Evolutionary conservation across 1,284 basidiomycete genomes (phyloP), one percentile per base, ranked within the genome.

Genomic region (Boletus mariae): DNA sequence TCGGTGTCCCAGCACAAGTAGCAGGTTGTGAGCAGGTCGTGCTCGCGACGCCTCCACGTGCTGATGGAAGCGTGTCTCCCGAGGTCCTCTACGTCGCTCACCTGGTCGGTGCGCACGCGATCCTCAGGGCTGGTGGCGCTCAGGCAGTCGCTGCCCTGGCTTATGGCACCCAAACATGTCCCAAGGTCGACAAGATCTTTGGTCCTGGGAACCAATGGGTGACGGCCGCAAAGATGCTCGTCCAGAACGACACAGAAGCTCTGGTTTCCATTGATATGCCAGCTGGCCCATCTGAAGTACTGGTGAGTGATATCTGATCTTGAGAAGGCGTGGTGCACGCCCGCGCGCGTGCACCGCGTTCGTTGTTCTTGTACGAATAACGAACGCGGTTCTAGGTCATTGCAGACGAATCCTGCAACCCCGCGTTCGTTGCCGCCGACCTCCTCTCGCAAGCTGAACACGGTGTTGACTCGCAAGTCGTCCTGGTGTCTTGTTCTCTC

Each of bases 191-290:
- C 79, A 99, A 98, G 75, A 96, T 99, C 62, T 97, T 98, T 64
- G 97, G 97, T 17, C 97, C 97, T 3, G 97, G 97, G 25, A 99
- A 99, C 70, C 97, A 99, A 71, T 99, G 96, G 90, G 97, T 99
- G 26, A 99, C 96, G 0, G 97, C 97, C 1, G 96, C 96, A 53
- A 99, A 99, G 78, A 98, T 99, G 97, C 75, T 98, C 57, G 94
- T 98, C 20, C 95, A 98, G 72, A 98, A 98, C 71, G 97, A 99
- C 70, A 94, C 94, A n/a, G 91, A 95, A 66, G 96, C 97, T 5
- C 75, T 95, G 56, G 94, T 98, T 10, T 90, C 92, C 20, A 99
- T 99, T 66, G 97, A 99, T 72, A 99, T 99, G 94, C 97, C 97
- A 37, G 97, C 97, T 23, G 97, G 97, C 7, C 97, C 97, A 12